phyloP scores from a whole-genome alignment of 192 early-diverging fungal genomes.

The Linnemannia hyalina region DNA sequence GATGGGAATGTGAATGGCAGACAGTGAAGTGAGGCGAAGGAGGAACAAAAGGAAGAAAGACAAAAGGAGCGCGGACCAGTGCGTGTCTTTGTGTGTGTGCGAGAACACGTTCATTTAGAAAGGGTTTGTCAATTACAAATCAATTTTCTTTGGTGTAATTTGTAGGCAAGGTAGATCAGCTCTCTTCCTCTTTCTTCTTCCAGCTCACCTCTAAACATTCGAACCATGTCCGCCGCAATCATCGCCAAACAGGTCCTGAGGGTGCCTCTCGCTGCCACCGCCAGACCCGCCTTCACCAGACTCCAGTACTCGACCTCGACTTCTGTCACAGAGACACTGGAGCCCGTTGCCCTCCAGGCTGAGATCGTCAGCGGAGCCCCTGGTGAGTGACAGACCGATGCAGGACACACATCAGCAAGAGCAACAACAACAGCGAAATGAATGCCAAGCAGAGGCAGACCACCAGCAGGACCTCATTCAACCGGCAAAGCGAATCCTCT shows the following conservation, averaged over 20 bases:
- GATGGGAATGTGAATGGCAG: background rate
- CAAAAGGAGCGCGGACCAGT: background rate
- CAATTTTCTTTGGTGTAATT: background rate
- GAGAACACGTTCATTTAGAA: background rate
- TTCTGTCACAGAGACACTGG: conserved; percentile 18
- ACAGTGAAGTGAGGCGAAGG: background rate
- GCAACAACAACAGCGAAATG: background rate
- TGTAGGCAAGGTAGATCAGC: too few relatives aligned
- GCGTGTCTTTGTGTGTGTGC: background rate
- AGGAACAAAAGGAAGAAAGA: background rate
- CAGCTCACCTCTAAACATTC: background rate
- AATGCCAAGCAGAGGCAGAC: background rate
- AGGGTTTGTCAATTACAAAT: background rate
- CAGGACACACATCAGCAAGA: background rate
- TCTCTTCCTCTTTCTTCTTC: background rate
- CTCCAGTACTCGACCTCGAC: conserved; percentile 20
- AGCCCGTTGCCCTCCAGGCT: conserved; percentile 24
- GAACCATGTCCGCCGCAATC: conserved; percentile 7
- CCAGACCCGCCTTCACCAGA: conserved; percentile 11
- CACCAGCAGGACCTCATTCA: background rate
- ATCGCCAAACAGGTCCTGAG: conserved; percentile 13
- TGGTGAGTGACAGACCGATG: conserved; percentile 12
- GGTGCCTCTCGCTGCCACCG: background rate
- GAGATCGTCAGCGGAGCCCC: conserved; percentile 38
- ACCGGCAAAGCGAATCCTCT: background rate